Percentiles rank a stretch among this genome's conserved stretches.
Conservation (phyloP, 78 protist species). For the Dictyostelium capitatum region DNA sequence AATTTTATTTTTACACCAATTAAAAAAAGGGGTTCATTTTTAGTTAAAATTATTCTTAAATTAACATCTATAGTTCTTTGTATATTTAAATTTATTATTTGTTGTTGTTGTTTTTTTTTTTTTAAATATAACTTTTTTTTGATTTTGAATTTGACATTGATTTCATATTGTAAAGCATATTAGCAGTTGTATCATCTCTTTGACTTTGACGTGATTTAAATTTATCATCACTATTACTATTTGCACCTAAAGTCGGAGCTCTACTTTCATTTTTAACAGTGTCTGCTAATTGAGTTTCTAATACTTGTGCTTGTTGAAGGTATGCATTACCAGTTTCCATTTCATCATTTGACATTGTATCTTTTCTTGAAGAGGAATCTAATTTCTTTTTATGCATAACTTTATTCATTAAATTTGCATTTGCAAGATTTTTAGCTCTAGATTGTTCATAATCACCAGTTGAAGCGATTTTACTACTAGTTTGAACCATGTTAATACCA, state of each 20-base stretch:
- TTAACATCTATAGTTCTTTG: no score
- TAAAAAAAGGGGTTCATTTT: no score
- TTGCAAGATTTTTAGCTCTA: conserved; percentile 8
- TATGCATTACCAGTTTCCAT: conserved; percentile 1
- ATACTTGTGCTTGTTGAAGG: conserved; percentile 50
- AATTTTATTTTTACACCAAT: no score
- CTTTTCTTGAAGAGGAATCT: no score
- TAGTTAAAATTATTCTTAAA: no score
- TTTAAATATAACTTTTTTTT: conserved; percentile 21
- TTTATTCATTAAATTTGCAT: background rate
- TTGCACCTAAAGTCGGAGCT: background rate
- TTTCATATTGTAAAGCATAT: conserved; percentile 59
- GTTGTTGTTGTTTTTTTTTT: no score
- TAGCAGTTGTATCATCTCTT: conserved; percentile 62
- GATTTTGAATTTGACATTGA: conserved; percentile 39
- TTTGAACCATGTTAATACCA: conserved; percentile 60
- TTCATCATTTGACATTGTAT: background rate
- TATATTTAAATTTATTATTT: no score
- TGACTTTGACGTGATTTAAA: background rate
- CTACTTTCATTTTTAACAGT: conserved; percentile 21
- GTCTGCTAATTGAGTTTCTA: conserved; percentile 32
- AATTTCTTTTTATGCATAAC: background rate
- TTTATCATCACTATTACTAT: background rate
- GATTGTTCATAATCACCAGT: conserved; percentile 53
- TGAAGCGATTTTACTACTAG: background rate